phyloP scores from a whole-genome alignment of 164 flowering plant genomes.

The Magnolia kwangsiensis region DNA sequence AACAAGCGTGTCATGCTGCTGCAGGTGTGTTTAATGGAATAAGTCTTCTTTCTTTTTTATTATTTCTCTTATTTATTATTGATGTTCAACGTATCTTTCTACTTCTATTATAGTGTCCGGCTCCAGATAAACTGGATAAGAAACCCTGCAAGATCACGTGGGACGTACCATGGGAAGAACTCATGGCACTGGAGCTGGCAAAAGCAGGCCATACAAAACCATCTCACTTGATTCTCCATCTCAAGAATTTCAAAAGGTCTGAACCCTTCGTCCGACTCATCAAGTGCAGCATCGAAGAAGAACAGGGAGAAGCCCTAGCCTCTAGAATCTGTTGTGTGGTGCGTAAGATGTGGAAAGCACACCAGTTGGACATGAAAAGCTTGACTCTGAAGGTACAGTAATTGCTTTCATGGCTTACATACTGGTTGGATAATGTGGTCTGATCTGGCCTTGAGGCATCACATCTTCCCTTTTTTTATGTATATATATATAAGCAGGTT shows the following conservation, averaged over 20 bases:
- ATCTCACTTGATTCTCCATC: constrained; percentile 86
- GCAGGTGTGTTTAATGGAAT: constrained; percentile 50
- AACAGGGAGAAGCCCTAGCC: constrained; percentile 67
- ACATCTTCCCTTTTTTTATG: not conserved
- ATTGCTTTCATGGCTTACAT: not conserved
- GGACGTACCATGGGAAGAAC: constrained; percentile 98
- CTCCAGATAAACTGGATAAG: constrained; percentile 73
- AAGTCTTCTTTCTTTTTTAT: not conserved
- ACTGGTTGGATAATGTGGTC: not conserved
- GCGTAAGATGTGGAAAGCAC: constrained; percentile 72
- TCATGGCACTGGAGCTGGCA: constrained; percentile 83
- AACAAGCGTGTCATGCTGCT: constrained; percentile 82
- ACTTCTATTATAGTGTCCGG: constrained; percentile 43
- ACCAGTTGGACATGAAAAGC: constrained; percentile 56
- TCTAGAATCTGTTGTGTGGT: constrained; percentile 65
- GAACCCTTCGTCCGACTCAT: constrained; percentile 73
- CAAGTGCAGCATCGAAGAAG: constrained; percentile 62
- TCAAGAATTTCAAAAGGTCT: constrained; percentile 68
- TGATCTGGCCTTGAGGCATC: not conserved
- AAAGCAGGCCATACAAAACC: constrained; percentile 72
- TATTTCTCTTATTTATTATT: not conserved
- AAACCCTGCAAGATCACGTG: constrained; percentile 92
- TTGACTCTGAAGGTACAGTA: constrained; percentile 53
- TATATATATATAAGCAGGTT: constrained; percentile 41
- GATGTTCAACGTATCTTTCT: not conserved